Base-by-base conservation (phyloP, 2,329 filamentous ascomycete genomes). In the Monosporascus ibericus region DNA sequence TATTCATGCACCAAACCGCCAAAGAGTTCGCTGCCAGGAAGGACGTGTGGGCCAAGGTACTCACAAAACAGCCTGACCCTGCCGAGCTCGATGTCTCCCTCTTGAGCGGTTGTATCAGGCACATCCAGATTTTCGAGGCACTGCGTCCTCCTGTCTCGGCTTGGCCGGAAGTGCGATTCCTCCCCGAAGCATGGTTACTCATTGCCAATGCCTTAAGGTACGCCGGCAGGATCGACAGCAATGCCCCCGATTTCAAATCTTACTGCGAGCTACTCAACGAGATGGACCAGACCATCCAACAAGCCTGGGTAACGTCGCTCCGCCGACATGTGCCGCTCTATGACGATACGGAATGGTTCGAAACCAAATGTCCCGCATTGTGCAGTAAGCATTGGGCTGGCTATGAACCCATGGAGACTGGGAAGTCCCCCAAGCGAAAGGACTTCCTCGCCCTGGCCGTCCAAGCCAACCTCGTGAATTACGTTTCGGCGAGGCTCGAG, bases 351-450 rank as follows among this genome's bases (percentile, higher is more conserved):
- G 60, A 67, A 39, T 68, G 65, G 65, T 63, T 60, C 48, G 62
- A 68, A 2, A 52, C 51, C 6, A 60, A 64, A 39, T 61, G 65
- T 1, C 64, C 64, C 3, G 56, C 42, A 2, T 57, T 65, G 18
- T 56, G 63, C 22, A 54, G 55, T 34, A 63, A 60, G 47, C 65
- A 67, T 48, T 68, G 65, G 65, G 56, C 65, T 6, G 60, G 59
- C 48, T 67, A 60, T 48, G 65, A 68, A 52, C 65, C 65, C 22
- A 68, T 68, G 65, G 65, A 65, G 47, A 58, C 63, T 2, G 65
- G 65, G 22, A 66, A 66, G 52, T 59, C 65, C 15, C 65, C 65
- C 3, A 66, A 65, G 50, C 63, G 65, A 17, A 63, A 62, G 34
- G 63, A 66, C 36, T 65, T 68, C 52, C 54, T 67, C 9, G 50